Conservation (phyloP, 2,329 filamentous ascomycete species). For the Gnomoniopsis sp. region DNA sequence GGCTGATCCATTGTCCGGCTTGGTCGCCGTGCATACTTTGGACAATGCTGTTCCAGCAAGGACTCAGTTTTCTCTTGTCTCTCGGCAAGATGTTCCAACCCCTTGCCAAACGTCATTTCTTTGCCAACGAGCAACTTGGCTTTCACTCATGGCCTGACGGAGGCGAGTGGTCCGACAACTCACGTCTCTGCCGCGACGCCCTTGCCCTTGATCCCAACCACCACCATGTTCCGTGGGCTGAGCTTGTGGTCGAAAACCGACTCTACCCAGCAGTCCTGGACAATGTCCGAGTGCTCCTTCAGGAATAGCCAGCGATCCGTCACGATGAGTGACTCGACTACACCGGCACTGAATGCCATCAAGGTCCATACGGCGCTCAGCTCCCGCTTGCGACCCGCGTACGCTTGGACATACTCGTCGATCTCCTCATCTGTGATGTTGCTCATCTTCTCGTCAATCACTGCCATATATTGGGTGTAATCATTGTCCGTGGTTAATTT, state of each 20-base stretch:
- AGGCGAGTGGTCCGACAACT: background rate
- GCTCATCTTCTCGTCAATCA: slow-evolving; percentile 64
- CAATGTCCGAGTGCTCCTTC: slow-evolving; percentile 68
- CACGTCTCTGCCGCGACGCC: background rate
- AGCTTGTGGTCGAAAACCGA: slow-evolving; percentile 83
- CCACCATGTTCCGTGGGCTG: slow-evolving; percentile 87
- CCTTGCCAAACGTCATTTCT: too few species aligned
- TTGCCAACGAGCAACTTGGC: too few species aligned
- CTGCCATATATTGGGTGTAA: slow-evolving; percentile 55
- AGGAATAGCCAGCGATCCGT: slow-evolving; percentile 87
- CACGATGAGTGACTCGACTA: slow-evolving; percentile 87
- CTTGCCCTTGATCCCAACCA: slow-evolving; percentile 76
- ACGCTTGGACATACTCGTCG: slow-evolving; percentile 63
- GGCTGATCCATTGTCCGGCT: background rate
- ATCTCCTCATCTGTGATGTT: slow-evolving; percentile 74
- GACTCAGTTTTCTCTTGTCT: background rate
- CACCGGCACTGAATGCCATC: slow-evolving; percentile 91
- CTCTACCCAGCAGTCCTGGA: slow-evolving; percentile 83
- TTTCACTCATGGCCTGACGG: too few species aligned
- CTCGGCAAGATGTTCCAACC: background rate
- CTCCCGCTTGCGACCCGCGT: slow-evolving; percentile 68
- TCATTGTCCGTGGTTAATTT: slow-evolving; percentile 64
- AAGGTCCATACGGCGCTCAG: slow-evolving; percentile 86
- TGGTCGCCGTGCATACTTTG: background rate
- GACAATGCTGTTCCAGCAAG: too few species aligned